Base-by-base conservation (phyloP, 768 basidiomycete genomes). In the Termitomyces titanicus region DNA sequence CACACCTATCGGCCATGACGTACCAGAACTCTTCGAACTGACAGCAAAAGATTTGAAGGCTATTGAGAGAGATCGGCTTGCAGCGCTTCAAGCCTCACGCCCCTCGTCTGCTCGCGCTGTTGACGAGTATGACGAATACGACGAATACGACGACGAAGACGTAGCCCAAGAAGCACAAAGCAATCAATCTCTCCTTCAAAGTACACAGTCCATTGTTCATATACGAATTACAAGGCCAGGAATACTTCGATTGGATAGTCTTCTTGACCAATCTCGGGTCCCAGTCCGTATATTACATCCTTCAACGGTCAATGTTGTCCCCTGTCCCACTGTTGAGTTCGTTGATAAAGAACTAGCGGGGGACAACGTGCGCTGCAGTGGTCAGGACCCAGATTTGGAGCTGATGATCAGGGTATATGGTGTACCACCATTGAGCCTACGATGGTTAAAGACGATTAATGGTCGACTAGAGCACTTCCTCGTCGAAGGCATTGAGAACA, bases 401-500 rank as follows among this genome's bases (percentile, higher is more conserved):
- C 64, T 88, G 57, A 75, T 73, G 57, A 87, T 92, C 60, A 77
- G 81, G 49, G 83, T 92, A 25, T 74, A 73, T 54, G 91, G 90
- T 8, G 83, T 90, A 9, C 88, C 90, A 18, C 89, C 89, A 11
- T 75, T 93, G 61, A 88, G 84, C 62, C 74, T 94, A 40, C 80
- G 82, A 40, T 93, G 91, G 91, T 78, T 82, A 62, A 83, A 85
- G 58, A 82, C 85, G 22, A 73, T 85, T 40, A 85, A 84, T 53
- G 84, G 83, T 11, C 75, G 78, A 57, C 76, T 78, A 52, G 90
- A 94, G 64, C 75, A 80, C 43, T 89, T 89, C 58, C 71, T 88
- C 38, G 90, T 94, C 2, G 92, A 94, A 63, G 92, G 93, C 9
- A 91, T 95, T 47, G 88, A 92, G 66, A 81, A 79, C 37, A 76